Conservation (phyloP, 345 rosid species). For the Excoecaria cochinchinensis region DNA sequence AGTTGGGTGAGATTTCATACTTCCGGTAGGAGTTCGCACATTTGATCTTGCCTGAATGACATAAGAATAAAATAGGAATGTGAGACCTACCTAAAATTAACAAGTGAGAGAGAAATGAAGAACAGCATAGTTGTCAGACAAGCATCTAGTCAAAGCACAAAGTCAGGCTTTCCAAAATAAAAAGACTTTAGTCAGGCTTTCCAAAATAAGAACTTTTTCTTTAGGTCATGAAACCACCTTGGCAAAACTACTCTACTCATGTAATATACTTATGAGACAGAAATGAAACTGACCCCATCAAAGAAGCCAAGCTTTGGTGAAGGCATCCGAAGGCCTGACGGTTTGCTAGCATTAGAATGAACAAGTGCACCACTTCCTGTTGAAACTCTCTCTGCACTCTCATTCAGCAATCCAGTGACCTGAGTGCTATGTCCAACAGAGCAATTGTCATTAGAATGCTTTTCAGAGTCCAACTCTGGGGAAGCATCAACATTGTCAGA, state of each 20-base stretch:
- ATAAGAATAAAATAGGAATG: conserved; percentile 13
- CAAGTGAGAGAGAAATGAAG: conserved; percentile 4
- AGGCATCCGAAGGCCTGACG: conserved; percentile 90
- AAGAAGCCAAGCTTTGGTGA: conserved; percentile 95
- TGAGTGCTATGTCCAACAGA: conserved; percentile 35
- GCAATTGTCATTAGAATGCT: conserved; percentile 29
- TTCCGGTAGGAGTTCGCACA: conserved; percentile 48
- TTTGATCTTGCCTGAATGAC: conserved; percentile 52
- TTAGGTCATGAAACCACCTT: conserved; percentile 1
- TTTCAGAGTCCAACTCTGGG: conserved; percentile 33
- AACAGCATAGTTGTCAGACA: background rate
- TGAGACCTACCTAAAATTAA: conserved; percentile 8
- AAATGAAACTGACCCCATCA: conserved; percentile 75
- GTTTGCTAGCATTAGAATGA: conserved; percentile 47
- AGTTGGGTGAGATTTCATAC: conserved; percentile 34
- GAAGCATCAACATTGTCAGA: conserved; percentile 21
- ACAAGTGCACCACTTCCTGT: conserved; percentile 29
- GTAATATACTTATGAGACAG: conserved; percentile 14
- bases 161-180: background rate
- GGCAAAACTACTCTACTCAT: conserved; percentile 8
- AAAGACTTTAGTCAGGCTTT: background rate
- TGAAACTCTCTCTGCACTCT: conserved; percentile 36
- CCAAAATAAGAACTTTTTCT: background rate
- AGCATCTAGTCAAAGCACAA: background rate
- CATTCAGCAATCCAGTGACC: conserved; percentile 24